Conservation (phyloP, 2,329 filamentous ascomycete species). For the Sarocladium brachiariae region DNA sequence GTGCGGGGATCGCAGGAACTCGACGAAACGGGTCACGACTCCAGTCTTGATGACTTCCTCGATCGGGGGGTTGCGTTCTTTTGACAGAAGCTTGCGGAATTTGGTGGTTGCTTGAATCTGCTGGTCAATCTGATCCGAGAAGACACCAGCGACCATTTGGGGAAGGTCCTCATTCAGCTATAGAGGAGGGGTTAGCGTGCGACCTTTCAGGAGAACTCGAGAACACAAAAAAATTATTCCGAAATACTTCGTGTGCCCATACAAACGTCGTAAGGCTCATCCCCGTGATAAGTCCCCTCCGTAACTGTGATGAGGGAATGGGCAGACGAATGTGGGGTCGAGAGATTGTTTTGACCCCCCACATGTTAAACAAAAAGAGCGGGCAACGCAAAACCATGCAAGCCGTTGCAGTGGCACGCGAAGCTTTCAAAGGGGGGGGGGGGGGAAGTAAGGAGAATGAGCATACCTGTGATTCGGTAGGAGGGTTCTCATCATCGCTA, state of each 20-base stretch:
- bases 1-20: slow-evolving; percentile 95
- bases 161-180: slow-evolving; percentile 97
- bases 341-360: slow-evolving; percentile 24
- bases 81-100: slow-evolving; percentile 95
- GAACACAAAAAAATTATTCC: background rate
- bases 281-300: background rate
- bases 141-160: slow-evolving; percentile 95
- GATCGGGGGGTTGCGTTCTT: slow-evolving; percentile 98
- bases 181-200: background rate
- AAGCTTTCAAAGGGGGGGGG: slow-evolving; percentile 11
- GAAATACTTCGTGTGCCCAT: background rate
- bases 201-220: background rate
- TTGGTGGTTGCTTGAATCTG: slow-evolving; percentile 98
- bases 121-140: slow-evolving; percentile 96
- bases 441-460: slow-evolving; percentile 13
- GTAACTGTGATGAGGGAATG: background rate
- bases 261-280: background rate
- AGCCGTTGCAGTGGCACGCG: background rate
- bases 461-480: slow-evolving; percentile 89
- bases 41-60: slow-evolving; percentile 99
- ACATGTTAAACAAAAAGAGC: slow-evolving; percentile 20
- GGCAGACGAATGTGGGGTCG: slow-evolving; percentile 25
- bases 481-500: slow-evolving; percentile 93
- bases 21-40: slow-evolving; percentile 93
- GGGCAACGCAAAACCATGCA: background rate